Conservation (phyloP, 352 stramenopile genomes). For the Globisporangium heterothallicum region DNA sequence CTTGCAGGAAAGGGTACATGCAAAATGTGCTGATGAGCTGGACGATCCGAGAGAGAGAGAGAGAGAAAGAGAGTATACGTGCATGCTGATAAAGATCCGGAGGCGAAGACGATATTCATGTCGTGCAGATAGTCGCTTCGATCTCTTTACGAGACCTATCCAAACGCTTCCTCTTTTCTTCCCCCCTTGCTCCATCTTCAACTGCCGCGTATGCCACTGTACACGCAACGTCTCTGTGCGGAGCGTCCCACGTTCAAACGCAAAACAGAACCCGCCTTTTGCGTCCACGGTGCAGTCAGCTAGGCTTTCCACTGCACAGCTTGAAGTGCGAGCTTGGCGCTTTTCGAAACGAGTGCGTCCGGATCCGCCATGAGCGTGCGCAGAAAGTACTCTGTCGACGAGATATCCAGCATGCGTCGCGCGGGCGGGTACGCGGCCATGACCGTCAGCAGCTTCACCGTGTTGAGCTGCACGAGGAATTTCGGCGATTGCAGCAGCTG, state of each 20-base stretch:
- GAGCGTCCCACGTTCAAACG: no score
- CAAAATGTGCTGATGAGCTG: neutral
- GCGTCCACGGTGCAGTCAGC: no score
- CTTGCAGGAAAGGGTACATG: no score
- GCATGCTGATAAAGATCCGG: neutral
- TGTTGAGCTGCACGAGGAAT: slow-evolving; percentile 55
- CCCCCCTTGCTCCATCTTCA: neutral
- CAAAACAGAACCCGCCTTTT: no score
- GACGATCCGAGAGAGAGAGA: neutral
- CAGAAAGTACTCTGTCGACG: slow-evolving; percentile 46
- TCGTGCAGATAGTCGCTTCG: no score
- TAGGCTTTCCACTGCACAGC: slow-evolving; percentile 60
- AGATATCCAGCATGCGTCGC: slow-evolving; percentile 38
- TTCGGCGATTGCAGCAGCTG: slow-evolving; percentile 59
- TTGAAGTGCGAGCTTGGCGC: slow-evolving; percentile 44
- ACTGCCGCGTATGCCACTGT: neutral
- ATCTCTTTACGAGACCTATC: neutral
- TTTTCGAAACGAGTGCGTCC: slow-evolving; percentile 47
- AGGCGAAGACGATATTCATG: no score
- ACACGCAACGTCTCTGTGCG: neutral
- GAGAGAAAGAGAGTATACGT: neutral
- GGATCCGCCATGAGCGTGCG: slow-evolving; percentile 28
- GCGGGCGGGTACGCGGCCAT: slow-evolving; percentile 55
- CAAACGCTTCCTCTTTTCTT: neutral
- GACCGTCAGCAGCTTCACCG: slow-evolving; percentile 55